Evolutionary conservation across 208 protist species (phyloP), one percentile per base, ranked within the genome.

Genomic region (Leishmania lainsoni): DNA sequence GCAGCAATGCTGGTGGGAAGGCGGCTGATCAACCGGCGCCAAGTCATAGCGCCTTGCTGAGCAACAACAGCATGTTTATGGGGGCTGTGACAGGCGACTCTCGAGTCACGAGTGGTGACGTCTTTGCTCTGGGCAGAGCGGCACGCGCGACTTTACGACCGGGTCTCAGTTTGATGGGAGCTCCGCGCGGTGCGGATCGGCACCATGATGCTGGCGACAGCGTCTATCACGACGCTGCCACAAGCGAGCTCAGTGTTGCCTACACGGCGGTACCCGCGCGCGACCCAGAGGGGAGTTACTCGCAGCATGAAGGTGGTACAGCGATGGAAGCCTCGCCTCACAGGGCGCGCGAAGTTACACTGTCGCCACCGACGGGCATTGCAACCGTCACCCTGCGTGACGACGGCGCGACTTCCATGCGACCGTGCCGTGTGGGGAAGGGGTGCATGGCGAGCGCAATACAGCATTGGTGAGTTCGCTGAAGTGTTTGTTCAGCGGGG

Each of bases 71-170:
- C 58, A 63, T 71, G 52, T 76, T 84, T 26, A 49, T 80, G 51
- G 58, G 58, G 22, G n/a, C 52, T 32, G 58, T 75, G 32, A 59
- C 75, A 5, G 68, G 52, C 3, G 39, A 52, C 16, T 68, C 56
- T n/a, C 51, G 72, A 5, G 68, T 32, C 0, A 54, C 75, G 1
- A 48, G 39, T 1, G 80, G 80, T 22, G 80, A 84, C 56, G 75
- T 84, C 56, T 84, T 84, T n/a, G 61, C 75, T 45, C 69, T 80
- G 26, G 75, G 80, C 66, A 70, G 80, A 48, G 49, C 29, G 14
- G 66, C 80, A 3, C 66, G 75, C 4, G 14, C 66, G 51, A 5
- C 32, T 12, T 45, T 71, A 49, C 69, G 75, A 54, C 58, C 80
- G 32, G 39, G 14, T 39, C 58, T 49, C 22, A 66, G 63, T 4